A percentile compares a stretch with the other conserved stretches of the same genome.
Evolutionary conservation across 805 yeast genomes (phyloP).

Genomic region (Saccharomycopsis babjevae): DNA sequence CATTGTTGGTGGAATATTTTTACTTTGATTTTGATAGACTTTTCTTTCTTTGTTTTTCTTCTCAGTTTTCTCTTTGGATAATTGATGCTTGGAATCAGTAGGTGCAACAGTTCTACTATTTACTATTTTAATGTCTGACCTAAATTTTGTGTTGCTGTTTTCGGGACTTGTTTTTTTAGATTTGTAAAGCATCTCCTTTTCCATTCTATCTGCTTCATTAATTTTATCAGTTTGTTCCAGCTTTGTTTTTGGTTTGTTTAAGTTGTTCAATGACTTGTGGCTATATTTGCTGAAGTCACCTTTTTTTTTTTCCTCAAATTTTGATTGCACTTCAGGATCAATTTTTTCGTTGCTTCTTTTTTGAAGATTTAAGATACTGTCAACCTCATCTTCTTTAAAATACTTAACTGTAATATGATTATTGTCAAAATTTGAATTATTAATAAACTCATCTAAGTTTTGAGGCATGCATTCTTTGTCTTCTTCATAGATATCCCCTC

Average conservation of each 20-base stretch:
- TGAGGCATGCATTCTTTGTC: conserved; percentile 11
- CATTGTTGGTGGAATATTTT: conserved; percentile 1
- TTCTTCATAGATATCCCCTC: not conserved
- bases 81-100: conserved; percentile 2
- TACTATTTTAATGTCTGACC: conserved; percentile 4
- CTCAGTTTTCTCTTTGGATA: not conserved
- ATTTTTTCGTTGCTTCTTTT: not conserved
- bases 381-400: conserved; percentile 6
- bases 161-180: not conserved
- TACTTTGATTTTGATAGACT: not conserved
- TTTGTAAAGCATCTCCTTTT: not conserved
- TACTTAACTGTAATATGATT: conserved; percentile 3
- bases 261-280: not conserved
- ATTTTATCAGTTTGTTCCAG: not conserved
- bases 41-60: not conserved
- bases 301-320: not conserved
- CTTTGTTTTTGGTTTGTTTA: not conserved
- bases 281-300: not conserved
- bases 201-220: not conserved
- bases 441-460: conserved; percentile 9
- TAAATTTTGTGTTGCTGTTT: not conserved
- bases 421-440: not conserved
- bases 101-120: not conserved
- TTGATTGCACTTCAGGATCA: not conserved
- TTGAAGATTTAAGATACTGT: not conserved